Evolutionary conservation across 768 basidiomycete genomes (phyloP).

Genomic region (Myochromella boudieri): DNA sequence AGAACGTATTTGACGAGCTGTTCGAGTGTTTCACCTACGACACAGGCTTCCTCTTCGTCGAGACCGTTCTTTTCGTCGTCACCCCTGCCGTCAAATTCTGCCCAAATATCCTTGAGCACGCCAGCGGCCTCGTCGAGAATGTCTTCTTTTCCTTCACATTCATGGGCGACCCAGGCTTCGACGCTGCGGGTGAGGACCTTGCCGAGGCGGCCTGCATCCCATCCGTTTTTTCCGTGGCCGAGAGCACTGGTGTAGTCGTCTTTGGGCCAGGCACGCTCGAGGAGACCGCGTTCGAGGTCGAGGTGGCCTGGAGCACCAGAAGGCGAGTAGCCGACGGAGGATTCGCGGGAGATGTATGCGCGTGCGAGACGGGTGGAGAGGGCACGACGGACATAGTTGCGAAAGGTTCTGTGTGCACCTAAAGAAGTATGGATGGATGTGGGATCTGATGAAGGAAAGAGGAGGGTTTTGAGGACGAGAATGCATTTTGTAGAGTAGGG

Average conservation of each 20-base stretch:
- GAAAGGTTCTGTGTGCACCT: constrained; percentile 62
- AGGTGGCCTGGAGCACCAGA: constrained; percentile 61
- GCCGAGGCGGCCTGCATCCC: constrained; percentile 65
- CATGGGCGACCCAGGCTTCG: constrained; percentile 55
- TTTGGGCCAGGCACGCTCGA: constrained; percentile 75
- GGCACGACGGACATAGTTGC: constrained; percentile 61
- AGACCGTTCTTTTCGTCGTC: constrained; percentile 50
- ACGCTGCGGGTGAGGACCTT: constrained; percentile 53
- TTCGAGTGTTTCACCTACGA: constrained; percentile 61
- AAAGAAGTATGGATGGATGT: constrained; percentile 45
- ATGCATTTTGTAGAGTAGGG: constrained; percentile 68
- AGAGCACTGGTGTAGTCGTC: constrained; percentile 44
- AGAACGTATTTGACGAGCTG: constrained; percentile 59
- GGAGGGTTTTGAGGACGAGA: constrained; percentile 56
- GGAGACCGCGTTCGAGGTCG: constrained; percentile 59
- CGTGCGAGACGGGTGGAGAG: constrained; percentile 63
- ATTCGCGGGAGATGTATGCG: constrained; percentile 60
- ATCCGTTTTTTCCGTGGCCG: constrained; percentile 43
- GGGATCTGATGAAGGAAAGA: constrained; percentile 47
- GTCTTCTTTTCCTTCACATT: constrained; percentile 40
- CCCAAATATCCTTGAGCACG: constrained; percentile 68
- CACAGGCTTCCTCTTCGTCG: constrained; percentile 68
- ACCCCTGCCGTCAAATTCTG: constrained; percentile 61
- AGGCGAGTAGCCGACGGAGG: constrained; percentile 50
- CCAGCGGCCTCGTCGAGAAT: constrained; percentile 71